Conservation (phyloP, 2,329 filamentous ascomycete species). For the Neonectria ditissima region DNA sequence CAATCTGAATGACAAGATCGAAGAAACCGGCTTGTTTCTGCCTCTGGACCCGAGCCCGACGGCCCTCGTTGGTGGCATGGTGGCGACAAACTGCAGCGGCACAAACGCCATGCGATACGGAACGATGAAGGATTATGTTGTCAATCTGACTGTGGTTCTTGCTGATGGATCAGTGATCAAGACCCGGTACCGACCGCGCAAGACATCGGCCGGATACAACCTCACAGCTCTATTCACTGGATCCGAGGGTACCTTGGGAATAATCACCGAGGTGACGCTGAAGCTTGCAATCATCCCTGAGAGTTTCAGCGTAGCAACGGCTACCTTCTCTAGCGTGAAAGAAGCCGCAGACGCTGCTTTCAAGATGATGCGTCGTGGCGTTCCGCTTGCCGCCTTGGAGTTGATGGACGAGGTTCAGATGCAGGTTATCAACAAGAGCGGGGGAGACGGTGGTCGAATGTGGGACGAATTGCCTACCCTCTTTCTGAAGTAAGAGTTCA, state of each 20-base stretch:
- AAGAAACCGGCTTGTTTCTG: constrained; percentile 79
- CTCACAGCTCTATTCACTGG: constrained; percentile 83
- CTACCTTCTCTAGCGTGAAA: constrained; percentile 60
- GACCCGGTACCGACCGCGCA: constrained; percentile 80
- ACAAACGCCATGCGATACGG: constrained; percentile 88
- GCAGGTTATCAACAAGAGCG: constrained; percentile 59
- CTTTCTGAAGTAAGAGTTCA: constrained; percentile 68
- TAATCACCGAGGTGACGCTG: constrained; percentile 82
- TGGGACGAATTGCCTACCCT: constrained; percentile 76
- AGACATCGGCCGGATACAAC: constrained; percentile 86
- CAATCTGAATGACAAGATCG: constrained; percentile 77
- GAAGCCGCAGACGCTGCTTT: constrained; percentile 78
- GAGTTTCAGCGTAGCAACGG: constrained; percentile 76
- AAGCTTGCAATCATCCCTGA: constrained; percentile 80
- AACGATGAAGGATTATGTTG: constrained; percentile 90
- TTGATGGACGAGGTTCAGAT: constrained; percentile 86
- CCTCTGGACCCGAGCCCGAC: constrained; percentile 87
- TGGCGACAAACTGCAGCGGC: constrained; percentile 74
- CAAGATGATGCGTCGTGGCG: constrained; percentile 76
- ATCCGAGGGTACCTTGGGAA: constrained; percentile 83
- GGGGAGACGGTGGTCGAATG: constrained; percentile 63
- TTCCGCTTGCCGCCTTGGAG: constrained; percentile 83
- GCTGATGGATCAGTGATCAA: constrained; percentile 86
- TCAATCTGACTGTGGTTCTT: constrained; percentile 83
- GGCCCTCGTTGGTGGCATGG: constrained; percentile 86